Evolutionary conservation across 129 eudicot species (phyloP).

Genomic region (Saposhnikovia divaricata): DNA sequence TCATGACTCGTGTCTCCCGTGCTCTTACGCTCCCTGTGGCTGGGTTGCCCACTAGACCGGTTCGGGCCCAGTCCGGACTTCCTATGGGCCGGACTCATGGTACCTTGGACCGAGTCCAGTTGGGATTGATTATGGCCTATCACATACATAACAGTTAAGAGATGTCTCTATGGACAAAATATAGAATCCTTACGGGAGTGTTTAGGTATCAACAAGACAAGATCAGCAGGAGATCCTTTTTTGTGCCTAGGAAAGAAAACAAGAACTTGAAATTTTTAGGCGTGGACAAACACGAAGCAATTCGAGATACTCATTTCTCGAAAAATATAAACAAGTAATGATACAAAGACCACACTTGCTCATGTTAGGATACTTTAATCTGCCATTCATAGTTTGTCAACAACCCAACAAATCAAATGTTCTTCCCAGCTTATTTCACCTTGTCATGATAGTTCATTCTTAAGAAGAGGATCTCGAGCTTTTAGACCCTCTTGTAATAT

Average conservation of each 20-base stretch:
- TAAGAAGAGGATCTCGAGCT: too few species aligned
- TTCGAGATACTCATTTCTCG: neutral
- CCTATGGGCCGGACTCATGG: too few species aligned
- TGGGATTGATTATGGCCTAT: too few species aligned
- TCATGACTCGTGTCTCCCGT: too few species aligned
- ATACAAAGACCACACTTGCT: neutral
- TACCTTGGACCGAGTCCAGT: too few species aligned
- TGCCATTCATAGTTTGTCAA: neutral
- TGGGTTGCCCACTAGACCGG: too few species aligned
- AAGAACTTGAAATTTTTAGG: neutral
- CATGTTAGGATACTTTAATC: neutral
- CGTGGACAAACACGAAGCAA: neutral
- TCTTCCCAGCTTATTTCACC: too few species aligned
- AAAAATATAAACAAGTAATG: neutral
- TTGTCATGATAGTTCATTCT: too few species aligned
- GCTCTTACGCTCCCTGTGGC: too few species aligned
- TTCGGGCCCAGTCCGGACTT: too few species aligned
- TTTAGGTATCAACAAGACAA: constrained; percentile 5
- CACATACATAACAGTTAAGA: too few species aligned
- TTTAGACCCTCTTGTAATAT: neutral
- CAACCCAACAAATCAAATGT: neutral
- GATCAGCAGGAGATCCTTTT: constrained; percentile 2
- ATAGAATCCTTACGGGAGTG: neutral
- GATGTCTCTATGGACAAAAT: too few species aligned
- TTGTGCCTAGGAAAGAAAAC: constrained; percentile 2